Evolutionary conservation across 2,329 filamentous ascomycete genomes (phyloP).

Genomic region (Colletotrichum sp.): DNA sequence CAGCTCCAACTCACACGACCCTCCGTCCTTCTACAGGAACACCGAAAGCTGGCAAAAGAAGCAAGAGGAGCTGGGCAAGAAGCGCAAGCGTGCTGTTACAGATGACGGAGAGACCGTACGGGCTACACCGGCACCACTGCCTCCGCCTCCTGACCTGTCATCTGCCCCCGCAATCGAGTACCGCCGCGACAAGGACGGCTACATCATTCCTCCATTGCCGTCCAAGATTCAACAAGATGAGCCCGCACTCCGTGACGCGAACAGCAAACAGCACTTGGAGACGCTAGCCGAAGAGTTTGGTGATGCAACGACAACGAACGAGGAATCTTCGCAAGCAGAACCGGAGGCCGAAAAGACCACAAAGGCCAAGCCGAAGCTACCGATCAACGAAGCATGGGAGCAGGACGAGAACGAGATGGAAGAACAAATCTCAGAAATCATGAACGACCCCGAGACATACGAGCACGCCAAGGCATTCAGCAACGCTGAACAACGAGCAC

Average conservation of each 20-base stretch:
- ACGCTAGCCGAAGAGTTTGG: slow-evolving; percentile 19
- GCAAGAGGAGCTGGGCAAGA: slow-evolving; percentile 52
- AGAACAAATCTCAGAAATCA: slow-evolving; percentile 72
- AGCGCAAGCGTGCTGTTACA: slow-evolving; percentile 48
- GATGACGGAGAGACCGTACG: slow-evolving; percentile 33
- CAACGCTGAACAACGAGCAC: slow-evolving; percentile 59
- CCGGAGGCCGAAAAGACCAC: background rate
- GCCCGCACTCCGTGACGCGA: slow-evolving; percentile 9
- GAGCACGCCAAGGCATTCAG: slow-evolving; percentile 64
- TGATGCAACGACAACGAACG: background rate
- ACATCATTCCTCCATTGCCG: slow-evolving; percentile 20
- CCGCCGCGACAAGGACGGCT: slow-evolving; percentile 22
- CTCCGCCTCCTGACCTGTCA: slow-evolving; percentile 25
- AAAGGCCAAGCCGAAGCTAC: slow-evolving; percentile 47
- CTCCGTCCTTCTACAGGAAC: slow-evolving; percentile 80
- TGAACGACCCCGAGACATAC: slow-evolving; percentile 64
- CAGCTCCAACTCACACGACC: slow-evolving; percentile 66
- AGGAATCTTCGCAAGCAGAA: background rate
- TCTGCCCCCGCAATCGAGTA: slow-evolving; percentile 24
- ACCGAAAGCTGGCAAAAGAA: slow-evolving; percentile 63
- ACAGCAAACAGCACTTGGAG: slow-evolving; percentile 15
- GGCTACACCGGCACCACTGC: slow-evolving; percentile 12
- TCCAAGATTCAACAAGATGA: slow-evolving; percentile 15
- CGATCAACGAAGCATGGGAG: slow-evolving; percentile 67
- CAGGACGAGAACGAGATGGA: slow-evolving; percentile 70